Evolutionary conservation across 179 eudicot genomes (phyloP).

Genomic region (Silene coronaria): DNA sequence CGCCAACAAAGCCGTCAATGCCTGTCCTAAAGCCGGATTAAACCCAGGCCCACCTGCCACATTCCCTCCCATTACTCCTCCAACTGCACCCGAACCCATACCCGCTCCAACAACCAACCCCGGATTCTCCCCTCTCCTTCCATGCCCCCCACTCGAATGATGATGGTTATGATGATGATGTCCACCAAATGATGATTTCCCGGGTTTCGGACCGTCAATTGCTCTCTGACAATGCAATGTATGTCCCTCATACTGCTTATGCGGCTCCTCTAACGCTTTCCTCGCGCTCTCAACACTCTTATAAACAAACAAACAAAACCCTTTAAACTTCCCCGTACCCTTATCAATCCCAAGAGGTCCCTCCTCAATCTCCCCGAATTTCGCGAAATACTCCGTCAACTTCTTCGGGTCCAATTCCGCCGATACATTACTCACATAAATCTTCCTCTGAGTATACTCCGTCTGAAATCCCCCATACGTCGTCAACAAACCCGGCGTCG

Average conservation of each 20-base stretch:
- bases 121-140: neutral
- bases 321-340: constrained; percentile 66
- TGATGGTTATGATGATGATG: neutral
- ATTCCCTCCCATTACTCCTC: constrained; percentile 1
- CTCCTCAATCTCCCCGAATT: constrained; percentile 82
- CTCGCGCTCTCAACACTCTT: constrained; percentile 53
- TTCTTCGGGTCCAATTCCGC: constrained; percentile 58
- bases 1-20: constrained; percentile 38
- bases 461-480: constrained; percentile 2
- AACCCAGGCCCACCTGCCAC: constrained; percentile 21
- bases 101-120: neutral
- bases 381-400: constrained; percentile 43
- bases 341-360: constrained; percentile 81
- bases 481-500: neutral
- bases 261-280: constrained; percentile 80
- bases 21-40: constrained; percentile 41
- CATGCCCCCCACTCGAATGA: constrained; percentile 23
- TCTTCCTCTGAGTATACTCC: constrained; percentile 77
- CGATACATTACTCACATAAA: constrained; percentile 74
- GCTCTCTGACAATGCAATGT: constrained; percentile 69
- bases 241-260: constrained; percentile 67
- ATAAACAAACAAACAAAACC: constrained; percentile 71
- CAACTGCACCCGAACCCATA: neutral
- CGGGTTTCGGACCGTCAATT: constrained; percentile 1
- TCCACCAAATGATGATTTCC: neutral